These are phyloP conservation scores for Cladophialophora yegresii DNA, from an alignment of 2,329 filamentous ascomycete species.

Conservation along the genomic window DNA sequence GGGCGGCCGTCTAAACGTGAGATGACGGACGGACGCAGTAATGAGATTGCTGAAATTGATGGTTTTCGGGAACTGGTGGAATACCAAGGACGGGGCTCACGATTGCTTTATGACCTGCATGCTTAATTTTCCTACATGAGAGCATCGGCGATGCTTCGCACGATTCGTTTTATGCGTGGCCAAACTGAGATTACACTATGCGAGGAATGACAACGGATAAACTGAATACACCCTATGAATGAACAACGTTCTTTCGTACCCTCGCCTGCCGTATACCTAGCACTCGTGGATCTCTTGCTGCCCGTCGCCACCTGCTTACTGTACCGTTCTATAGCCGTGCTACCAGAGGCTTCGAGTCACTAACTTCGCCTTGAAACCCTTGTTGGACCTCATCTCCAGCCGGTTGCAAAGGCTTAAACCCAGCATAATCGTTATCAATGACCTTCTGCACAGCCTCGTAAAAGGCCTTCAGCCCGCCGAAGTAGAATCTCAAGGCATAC, in stretches of 20 bases:
- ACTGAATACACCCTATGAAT: neutral
- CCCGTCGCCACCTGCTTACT: neutral
- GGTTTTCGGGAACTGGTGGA: neutral
- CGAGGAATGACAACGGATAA: neutral
- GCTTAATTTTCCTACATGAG: neutral
- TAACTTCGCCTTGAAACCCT: neutral
- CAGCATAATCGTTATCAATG: constrained; percentile 23
- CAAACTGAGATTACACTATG: neutral
- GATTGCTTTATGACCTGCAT: constrained; percentile 14
- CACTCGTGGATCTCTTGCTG: neutral
- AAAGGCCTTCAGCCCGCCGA: constrained; percentile 31
- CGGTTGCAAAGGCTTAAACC: constrained; percentile 17
- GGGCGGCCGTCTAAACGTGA: neutral
- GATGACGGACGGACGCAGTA: neutral
- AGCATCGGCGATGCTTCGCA: neutral
- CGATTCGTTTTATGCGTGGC: neutral
- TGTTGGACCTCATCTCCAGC: neutral
- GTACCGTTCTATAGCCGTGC: constrained; percentile 2
- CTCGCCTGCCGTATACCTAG: neutral
- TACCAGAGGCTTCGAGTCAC: neutral
- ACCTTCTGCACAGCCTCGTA: constrained; percentile 23
- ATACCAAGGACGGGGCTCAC: constrained; percentile 7
- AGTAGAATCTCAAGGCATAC: constrained; percentile 29
- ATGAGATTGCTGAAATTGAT: neutral
- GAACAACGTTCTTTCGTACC: neutral